Conservation (phyloP, 352 stramenopile genomes). For the Globisporangium irregulare region DNA sequence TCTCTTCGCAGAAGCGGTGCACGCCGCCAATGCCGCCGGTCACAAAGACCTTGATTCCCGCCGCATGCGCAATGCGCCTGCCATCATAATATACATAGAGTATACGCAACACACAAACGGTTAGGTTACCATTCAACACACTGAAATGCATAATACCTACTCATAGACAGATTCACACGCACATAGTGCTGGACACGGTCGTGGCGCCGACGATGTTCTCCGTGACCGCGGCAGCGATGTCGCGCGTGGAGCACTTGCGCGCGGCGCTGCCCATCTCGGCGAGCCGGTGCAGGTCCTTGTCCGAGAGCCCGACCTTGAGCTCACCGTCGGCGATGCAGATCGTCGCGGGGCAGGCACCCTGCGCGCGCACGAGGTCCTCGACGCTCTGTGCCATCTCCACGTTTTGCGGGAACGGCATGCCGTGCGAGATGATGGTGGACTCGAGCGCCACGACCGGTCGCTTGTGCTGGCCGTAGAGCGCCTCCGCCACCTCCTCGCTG, state of each 20-base stretch:
- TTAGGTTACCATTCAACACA: background rate
- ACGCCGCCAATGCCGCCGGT: conserved; percentile 97
- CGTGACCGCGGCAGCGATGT: conserved; percentile 75
- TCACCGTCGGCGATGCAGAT: conserved; percentile 95
- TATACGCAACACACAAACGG: background rate
- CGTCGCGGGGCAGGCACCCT: conserved; percentile 92
- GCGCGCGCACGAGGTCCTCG: conserved; percentile 85
- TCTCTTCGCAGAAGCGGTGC: conserved; percentile 93
- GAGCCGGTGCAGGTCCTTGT: conserved; percentile 53
- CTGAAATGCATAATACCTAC: background rate
- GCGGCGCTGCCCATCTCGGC: conserved; percentile 58
- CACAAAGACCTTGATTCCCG: conserved; percentile 96
- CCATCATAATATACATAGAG: conserved; percentile 7
- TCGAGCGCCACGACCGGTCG: conserved; percentile 93
- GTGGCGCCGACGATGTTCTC: conserved; percentile 89
- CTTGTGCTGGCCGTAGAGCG: conserved; percentile 36
- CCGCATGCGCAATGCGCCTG: conserved; percentile 90
- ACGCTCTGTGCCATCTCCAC: conserved; percentile 90
- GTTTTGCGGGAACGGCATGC: conserved; percentile 98
- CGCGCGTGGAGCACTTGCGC: conserved; percentile 81
- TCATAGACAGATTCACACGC: conserved; percentile 3
- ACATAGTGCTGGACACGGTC: conserved; percentile 97
- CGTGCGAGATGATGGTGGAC: conserved; percentile 99
- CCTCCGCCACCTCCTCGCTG: conserved; percentile 50
- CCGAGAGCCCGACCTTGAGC: conserved; percentile 67